A percentile compares a stretch with the other conserved stretches of the same genome.
Conservation (phyloP, 306 rosid genomes). For the Quercus alba region DNA sequence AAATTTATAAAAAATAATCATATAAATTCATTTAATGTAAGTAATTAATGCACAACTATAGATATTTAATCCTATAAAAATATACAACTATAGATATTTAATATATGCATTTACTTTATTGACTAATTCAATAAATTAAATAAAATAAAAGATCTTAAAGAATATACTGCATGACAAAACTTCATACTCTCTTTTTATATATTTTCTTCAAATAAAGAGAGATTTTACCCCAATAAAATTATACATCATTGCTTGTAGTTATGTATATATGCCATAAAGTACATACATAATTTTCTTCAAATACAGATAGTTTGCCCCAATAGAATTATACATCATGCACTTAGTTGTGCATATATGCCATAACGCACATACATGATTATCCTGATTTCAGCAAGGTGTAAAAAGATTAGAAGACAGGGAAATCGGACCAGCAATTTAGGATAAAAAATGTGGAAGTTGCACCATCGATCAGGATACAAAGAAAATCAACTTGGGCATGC, state of each 20-base stretch:
- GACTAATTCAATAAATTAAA: no score
- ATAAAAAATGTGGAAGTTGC: not conserved
- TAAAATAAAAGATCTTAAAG: no score
- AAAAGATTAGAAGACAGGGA: not conserved
- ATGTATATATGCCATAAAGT: not conserved
- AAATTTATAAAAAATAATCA: no score
- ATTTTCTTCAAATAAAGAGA: not conserved
- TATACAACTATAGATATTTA: no score
- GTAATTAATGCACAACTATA: no score
- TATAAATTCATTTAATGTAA: no score
- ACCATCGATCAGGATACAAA: not conserved
- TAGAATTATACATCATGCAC: not conserved
- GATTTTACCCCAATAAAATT: not conserved
- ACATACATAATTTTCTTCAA: not conserved
- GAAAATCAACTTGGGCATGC: not conserved
- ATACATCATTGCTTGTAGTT: not conserved
- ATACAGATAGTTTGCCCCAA: not conserved
- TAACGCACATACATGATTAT: no score
- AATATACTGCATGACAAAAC: no score
- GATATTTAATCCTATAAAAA: no score
- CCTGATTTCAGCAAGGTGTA: not conserved
- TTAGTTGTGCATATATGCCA: not conserved
- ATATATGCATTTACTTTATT: no score
- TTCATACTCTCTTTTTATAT: no score
- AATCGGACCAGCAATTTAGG: not conserved